Evolutionary conservation across 2,329 filamentous ascomycete genomes (phyloP), one percentile per base, ranked within the genome.

Genomic region (Zasmidium citrigriseum): DNA sequence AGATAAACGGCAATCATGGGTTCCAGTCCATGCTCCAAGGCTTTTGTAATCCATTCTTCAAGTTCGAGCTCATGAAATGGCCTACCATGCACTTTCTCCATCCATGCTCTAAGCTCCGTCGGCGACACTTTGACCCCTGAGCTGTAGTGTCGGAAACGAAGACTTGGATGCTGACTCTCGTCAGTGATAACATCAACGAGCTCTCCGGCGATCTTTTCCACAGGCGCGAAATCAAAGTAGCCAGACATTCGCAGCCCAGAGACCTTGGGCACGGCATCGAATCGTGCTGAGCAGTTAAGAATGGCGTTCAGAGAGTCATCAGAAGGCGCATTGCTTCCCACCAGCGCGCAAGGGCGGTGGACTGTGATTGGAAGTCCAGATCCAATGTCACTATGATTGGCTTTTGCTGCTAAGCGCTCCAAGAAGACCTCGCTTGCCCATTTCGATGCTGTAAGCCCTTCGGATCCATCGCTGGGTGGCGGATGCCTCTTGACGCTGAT

Each of bases 381-480:
- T 11, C 46, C 52, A 23, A 14, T 3, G 16, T 45, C 23, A 10
- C 16, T 38, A n/a, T n/a, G n/a, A n/a, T n/a, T n/a, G 14, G 41
- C 48, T 52, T 38, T 48, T 22, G 22, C 23, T 46, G 52, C 41
- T 1, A 62, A 16, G 10, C 27, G 20, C 38, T 61, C 61, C 10
- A 64, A 49, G 2, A 64, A 55, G 29, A 62, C 59, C 38, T 64
- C 61, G 45, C 59, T 24, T 1, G 54, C 54, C 61, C 61, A 64
- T 56, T 62, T 64, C 2, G 59, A 58, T 52, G 61, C 61, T 11
- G 59, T 64, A 29, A 56, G 51, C 11, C 61, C 61, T 38, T 64
- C 61, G 1, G 59, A 58, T n/a, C 59, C 61, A 51, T 61, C 54
- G 2, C 16, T 4, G 11, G 23, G 25, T 20, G 61, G 61, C 1